A percentile compares a stretch with the other conserved stretches of the same genome.
Conservation (phyloP, 2,329 filamentous ascomycete species). For the Ophiostoma sp. region DNA sequence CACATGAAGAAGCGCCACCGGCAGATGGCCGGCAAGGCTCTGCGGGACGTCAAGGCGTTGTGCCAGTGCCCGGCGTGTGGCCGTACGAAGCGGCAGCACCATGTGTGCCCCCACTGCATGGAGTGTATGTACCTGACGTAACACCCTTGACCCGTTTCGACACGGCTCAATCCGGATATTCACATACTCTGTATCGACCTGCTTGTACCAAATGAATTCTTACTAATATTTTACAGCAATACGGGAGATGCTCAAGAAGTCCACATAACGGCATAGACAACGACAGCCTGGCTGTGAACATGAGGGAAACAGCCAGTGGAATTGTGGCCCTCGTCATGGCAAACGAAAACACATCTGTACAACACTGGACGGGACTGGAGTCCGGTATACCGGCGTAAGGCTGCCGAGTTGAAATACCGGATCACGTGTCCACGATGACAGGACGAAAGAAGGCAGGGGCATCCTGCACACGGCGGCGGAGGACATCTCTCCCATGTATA, state of each 20-base stretch:
- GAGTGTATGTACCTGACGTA: slow-evolving; percentile 19
- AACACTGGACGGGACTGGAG: slow-evolving; percentile 4
- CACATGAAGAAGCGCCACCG: slow-evolving; percentile 91
- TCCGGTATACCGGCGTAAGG: slow-evolving; percentile 13
- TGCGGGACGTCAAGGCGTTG: slow-evolving; percentile 82
- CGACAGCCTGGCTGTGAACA: no score
- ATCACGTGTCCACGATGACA: slow-evolving; percentile 7
- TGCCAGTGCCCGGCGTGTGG: slow-evolving; percentile 90
- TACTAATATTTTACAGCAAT: slow-evolving; percentile 38
- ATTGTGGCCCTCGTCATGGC: no score
- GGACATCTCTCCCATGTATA: neutral
- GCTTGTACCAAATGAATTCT: neutral
- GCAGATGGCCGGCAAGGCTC: slow-evolving; percentile 89
- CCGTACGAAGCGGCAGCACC: slow-evolving; percentile 77
- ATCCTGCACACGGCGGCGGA: neutral
- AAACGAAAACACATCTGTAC: neutral
- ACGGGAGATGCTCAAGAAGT: slow-evolving; percentile 36
- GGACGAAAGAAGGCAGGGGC: slow-evolving; percentile 2
- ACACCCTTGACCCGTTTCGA: neutral
- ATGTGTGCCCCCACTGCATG: slow-evolving; percentile 74
- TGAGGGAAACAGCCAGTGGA: no score
- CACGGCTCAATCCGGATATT: no score
- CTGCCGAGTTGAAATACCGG: slow-evolving; percentile 12
- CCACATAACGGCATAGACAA: slow-evolving; percentile 10
- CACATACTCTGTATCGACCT: no score